Conservation (phyloP, 306 rosid genomes). For the Cucumis cinereus region DNA sequence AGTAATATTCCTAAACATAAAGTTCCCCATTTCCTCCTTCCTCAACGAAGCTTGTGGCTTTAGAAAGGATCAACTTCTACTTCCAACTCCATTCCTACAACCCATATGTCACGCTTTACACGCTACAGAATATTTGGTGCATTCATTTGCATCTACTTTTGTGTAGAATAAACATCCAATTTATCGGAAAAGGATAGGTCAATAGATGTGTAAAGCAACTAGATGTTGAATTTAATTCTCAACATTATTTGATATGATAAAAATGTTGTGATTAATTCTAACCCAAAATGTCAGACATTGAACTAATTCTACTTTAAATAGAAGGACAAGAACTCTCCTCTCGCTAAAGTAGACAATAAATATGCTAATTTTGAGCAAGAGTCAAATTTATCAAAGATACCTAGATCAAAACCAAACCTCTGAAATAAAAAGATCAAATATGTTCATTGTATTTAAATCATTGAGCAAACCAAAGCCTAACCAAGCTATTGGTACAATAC, state of each 20-base stretch:
- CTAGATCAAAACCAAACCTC: background rate
- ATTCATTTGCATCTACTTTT: background rate
- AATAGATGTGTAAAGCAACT: background rate
- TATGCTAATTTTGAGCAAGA: background rate
- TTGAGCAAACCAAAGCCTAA: background rate
- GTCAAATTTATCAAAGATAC: background rate
- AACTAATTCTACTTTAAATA: background rate
- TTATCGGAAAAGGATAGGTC: background rate
- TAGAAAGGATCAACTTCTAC: background rate
- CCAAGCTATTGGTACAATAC: background rate
- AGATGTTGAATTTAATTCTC: background rate
- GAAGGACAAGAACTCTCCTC: background rate
- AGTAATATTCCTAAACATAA: background rate
- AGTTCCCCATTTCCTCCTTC: background rate
- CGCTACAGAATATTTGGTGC: background rate
- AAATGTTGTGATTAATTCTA: background rate
- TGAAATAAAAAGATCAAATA: background rate
- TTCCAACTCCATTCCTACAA: background rate
- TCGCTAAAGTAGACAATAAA: background rate
- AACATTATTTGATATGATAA: background rate
- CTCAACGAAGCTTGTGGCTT: background rate
- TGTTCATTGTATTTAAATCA: background rate
- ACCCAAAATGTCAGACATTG: background rate
- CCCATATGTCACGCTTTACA: background rate
- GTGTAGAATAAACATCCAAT: background rate